Evolutionary conservation across 768 basidiomycete species (phyloP).

Genomic region (Mrakia frigida): DNA sequence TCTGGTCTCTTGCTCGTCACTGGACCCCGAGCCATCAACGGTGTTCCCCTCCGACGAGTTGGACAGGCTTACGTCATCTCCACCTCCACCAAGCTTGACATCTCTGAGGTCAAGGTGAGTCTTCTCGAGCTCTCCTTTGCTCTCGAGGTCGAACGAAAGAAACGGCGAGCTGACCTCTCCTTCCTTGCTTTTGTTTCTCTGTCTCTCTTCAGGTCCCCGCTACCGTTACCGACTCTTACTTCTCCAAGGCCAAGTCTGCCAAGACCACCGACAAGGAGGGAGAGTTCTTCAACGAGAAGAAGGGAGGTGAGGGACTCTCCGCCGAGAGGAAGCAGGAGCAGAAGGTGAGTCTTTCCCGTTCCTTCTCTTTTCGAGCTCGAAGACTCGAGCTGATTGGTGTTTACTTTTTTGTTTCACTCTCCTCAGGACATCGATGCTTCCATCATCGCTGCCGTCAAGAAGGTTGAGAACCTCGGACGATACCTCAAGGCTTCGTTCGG

Average conservation of each 20-base stretch:
- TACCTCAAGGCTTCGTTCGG: conserved; percentile 91
- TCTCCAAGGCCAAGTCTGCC: conserved; percentile 70
- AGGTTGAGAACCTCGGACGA: conserved; percentile 81
- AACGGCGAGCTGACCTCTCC: background rate
- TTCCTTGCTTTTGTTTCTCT: conserved; percentile 22
- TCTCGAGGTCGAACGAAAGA: conserved; percentile 37
- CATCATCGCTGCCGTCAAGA: conserved; percentile 77
- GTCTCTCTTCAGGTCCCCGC: conserved; percentile 61
- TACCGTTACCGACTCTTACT: conserved; percentile 91
- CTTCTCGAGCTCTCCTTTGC: too few relatives aligned
- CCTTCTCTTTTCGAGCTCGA: too few relatives aligned
- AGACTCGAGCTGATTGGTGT: too few relatives aligned
- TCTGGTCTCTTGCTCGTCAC: conserved; percentile 85
- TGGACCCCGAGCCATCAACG: conserved; percentile 76
- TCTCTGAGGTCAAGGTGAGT: conserved; percentile 63
- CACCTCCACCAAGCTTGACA: conserved; percentile 87
- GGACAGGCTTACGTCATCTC: conserved; percentile 99
- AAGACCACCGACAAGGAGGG: conserved; percentile 76
- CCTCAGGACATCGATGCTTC: conserved; percentile 49
- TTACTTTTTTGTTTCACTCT: too few relatives aligned
- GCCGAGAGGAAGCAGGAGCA: conserved; percentile 84
- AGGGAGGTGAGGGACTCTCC: conserved; percentile 64
- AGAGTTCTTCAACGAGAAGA: conserved; percentile 94
- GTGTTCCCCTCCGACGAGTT: conserved; percentile 93
- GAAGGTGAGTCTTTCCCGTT: conserved; percentile 47